Evolutionary conservation across 768 basidiomycete species (phyloP).

Genomic region (Leucocoprinus sp.): DNA sequence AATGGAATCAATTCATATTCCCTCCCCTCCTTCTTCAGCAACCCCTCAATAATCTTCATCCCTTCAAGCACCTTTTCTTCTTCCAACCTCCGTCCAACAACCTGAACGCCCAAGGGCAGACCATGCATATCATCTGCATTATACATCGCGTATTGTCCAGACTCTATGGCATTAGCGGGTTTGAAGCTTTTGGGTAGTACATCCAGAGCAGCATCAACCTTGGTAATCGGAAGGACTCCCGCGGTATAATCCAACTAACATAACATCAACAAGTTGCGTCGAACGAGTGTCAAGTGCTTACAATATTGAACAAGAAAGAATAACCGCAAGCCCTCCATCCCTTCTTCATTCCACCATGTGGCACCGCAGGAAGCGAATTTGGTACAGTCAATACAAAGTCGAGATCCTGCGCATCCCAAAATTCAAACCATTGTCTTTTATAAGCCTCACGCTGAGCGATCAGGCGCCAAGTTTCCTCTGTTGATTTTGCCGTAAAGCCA

Average conservation of each 20-base stretch:
- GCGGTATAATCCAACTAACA: conserved; percentile 32
- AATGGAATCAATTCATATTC: conserved; percentile 7
- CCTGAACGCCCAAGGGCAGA: conserved; percentile 52
- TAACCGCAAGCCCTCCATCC: conserved; percentile 49
- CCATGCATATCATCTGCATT: conserved; percentile 46
- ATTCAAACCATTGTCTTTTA: conserved; percentile 34
- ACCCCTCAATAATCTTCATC: conserved; percentile 43
- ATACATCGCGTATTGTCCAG: conserved; percentile 41
- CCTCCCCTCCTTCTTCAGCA: conserved; percentile 21
- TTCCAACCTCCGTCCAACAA: conserved; percentile 49
- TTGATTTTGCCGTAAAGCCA: conserved; percentile 33
- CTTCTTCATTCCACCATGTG: conserved; percentile 43
- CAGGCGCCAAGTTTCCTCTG: conserved; percentile 39
- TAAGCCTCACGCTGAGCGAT: conserved; percentile 39
- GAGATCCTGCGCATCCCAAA: conserved; percentile 31
- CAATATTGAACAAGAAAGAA: conserved; percentile 56
- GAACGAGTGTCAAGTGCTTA: conserved; percentile 18
- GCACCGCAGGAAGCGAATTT: conserved; percentile 47
- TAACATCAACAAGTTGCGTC: background rate
- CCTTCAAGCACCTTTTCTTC: conserved; percentile 59
- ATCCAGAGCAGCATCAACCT: conserved; percentile 39
- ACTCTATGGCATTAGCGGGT: conserved; percentile 35
- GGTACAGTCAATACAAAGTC: conserved; percentile 57
- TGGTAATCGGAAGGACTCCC: conserved; percentile 51
- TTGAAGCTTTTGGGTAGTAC: conserved; percentile 25